phyloP scores from a whole-genome alignment of 83 land plant genomes.

The Picea abies region DNA sequence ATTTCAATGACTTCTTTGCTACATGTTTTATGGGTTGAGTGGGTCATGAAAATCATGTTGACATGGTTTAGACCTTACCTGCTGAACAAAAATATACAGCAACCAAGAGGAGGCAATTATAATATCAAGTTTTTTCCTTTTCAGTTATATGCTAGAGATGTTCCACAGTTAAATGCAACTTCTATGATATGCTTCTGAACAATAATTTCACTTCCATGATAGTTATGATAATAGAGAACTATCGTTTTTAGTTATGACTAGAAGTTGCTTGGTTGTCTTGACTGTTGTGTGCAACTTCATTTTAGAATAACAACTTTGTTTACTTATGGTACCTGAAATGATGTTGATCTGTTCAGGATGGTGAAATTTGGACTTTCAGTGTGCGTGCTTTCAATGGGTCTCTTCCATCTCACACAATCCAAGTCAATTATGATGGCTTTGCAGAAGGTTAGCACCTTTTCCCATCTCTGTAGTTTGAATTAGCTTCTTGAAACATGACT shows the following conservation, averaged over 20 bases:
- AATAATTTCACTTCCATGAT: neutral
- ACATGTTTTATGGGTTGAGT: no score
- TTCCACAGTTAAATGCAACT: neutral
- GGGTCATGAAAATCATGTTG: no score
- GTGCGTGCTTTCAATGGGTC: constrained; percentile 33
- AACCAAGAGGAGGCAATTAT: neutral
- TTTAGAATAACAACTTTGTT: neutral
- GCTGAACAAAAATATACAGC: no score
- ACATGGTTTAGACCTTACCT: no score
- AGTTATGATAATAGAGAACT: neutral
- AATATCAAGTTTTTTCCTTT: neutral
- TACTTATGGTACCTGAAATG: neutral
- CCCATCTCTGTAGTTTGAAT: neutral
- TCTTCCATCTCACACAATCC: no score
- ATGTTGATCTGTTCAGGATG: constrained; percentile 45
- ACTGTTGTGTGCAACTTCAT: neutral
- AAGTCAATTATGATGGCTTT: no score
- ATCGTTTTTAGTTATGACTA: neutral
- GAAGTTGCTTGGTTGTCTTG: neutral
- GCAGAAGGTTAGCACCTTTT: constrained; percentile 35
- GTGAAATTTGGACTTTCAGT: constrained; percentile 72
- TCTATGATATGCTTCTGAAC: neutral
- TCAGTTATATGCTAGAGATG: neutral
- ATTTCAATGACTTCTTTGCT: no score
- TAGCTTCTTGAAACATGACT: neutral